Conservation (phyloP, 139 green algal genomes). For the Desmodesmus armatus region DNA sequence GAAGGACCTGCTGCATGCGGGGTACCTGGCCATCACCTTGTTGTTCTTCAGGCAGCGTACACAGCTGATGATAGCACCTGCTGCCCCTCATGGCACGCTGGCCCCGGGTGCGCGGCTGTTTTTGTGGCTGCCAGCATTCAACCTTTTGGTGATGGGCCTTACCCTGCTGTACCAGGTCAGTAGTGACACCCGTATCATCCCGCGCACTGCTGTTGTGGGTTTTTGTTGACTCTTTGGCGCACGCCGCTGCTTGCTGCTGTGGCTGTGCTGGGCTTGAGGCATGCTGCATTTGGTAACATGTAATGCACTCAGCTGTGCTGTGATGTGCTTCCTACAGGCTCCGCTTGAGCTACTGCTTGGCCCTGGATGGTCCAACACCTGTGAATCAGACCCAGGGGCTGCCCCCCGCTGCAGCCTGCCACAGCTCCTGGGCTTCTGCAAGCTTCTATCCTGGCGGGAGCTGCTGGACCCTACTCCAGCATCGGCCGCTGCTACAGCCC, state of each 20-base stretch:
- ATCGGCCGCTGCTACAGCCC: neutral
- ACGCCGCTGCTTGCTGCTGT: neutral
- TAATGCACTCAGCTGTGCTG: neutral
- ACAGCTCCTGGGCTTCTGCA: conserved; percentile 80
- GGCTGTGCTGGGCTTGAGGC: neutral
- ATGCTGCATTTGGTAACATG: neutral
- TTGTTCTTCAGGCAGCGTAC: conserved; percentile 74
- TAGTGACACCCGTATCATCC: neutral
- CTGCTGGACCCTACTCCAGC: neutral
- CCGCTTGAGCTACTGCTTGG: conserved; percentile 61
- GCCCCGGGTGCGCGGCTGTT: no score
- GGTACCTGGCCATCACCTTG: conserved; percentile 82
- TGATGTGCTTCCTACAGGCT: conserved; percentile 39
- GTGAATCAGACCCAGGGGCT: neutral
- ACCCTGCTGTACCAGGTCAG: conserved; percentile 72
- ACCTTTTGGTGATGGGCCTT: conserved; percentile 75
- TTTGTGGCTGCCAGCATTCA: conserved; percentile 79
- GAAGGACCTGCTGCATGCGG: conserved; percentile 82
- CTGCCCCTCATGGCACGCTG: neutral
- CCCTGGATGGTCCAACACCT: conserved; percentile 52
- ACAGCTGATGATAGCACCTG: conserved; percentile 36
- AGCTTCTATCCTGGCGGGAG: conserved; percentile 48
- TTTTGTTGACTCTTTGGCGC: neutral
- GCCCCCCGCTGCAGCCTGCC: conserved; percentile 65
- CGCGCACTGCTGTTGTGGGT: neutral